Percentiles rank a stretch among this genome's conserved stretches.
Evolutionary conservation across 805 yeast species (phyloP).

Genomic region (Saccharomycopsis fibuligera): DNA sequence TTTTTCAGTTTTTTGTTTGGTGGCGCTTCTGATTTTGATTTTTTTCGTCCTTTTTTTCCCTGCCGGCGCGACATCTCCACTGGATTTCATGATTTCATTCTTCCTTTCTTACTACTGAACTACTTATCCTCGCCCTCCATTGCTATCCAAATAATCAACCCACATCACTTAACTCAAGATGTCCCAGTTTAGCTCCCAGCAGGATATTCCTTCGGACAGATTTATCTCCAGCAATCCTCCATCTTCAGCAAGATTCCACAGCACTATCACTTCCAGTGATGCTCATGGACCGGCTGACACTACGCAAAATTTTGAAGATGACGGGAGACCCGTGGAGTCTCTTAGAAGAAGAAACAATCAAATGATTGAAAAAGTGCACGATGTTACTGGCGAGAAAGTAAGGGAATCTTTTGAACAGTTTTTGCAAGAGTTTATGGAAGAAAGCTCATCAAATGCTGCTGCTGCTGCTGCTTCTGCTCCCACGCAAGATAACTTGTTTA

Average conservation of each 20-base stretch:
- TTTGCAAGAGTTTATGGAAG: slow-evolving; percentile 51
- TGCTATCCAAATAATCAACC: background rate
- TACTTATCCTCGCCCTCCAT: background rate
- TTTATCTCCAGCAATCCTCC: slow-evolving; percentile 15
- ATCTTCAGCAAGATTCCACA: slow-evolving; percentile 18
- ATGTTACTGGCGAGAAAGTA: slow-evolving; percentile 89
- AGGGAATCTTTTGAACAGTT: slow-evolving; percentile 86
- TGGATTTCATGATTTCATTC: background rate
- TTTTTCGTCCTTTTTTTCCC: no score
- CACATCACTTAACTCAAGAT: background rate
- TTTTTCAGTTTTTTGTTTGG: no score
- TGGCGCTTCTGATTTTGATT: background rate
- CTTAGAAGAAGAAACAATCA: slow-evolving; percentile 50
- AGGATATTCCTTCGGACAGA: slow-evolving; percentile 16
- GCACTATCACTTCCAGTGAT: slow-evolving; percentile 18
- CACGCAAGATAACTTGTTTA: slow-evolving; percentile 33
- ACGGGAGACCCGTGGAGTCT: slow-evolving; percentile 15
- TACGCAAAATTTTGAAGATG: slow-evolving; percentile 7
- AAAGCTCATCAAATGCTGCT: no score
- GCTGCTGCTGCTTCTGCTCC: no score
- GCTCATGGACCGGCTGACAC: slow-evolving; percentile 8
- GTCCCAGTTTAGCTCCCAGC: slow-evolving; percentile 19
- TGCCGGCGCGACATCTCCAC: no score
- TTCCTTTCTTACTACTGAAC: background rate
- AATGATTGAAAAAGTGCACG: slow-evolving; percentile 80